A percentile compares a stretch with the other conserved stretches of the same genome.
Evolutionary conservation across 1,284 basidiomycete species (phyloP).

Genomic region (Moesziomyces parantarcticus): DNA sequence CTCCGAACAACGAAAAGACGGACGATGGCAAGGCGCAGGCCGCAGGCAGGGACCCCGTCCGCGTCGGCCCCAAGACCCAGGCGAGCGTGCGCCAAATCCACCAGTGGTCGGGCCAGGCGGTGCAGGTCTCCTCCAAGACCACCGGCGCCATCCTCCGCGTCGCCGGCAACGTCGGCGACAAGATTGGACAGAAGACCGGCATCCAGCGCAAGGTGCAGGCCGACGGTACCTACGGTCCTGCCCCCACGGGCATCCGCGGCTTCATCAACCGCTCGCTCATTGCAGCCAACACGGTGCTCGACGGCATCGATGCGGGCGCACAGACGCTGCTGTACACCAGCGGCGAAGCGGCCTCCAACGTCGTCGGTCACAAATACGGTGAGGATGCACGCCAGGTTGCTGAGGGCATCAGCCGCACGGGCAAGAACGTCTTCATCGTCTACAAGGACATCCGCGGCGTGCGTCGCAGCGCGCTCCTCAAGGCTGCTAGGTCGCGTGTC

Average conservation of each 20-base stretch:
- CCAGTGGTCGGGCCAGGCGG: conserved; percentile 43
- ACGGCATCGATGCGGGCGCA: conserved; percentile 65
- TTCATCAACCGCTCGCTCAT: conserved; percentile 64
- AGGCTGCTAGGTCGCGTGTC: conserved; percentile 54
- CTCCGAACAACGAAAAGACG: conserved; percentile 26
- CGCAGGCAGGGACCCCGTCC: conserved; percentile 24
- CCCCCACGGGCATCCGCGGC: conserved; percentile 62
- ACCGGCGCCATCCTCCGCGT: conserved; percentile 59
- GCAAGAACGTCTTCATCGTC: conserved; percentile 61
- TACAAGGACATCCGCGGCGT: conserved; percentile 67
- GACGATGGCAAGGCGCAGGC: conserved; percentile 2
- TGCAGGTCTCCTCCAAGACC: conserved; percentile 55
- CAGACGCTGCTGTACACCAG: conserved; percentile 56
- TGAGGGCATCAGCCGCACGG: conserved; percentile 53
- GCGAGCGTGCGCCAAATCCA: conserved; percentile 26
- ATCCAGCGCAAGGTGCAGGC: conserved; percentile 59
- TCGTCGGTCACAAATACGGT: conserved; percentile 67
- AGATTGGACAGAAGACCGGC: conserved; percentile 64
- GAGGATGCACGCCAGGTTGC: conserved; percentile 62
- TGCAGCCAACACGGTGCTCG: conserved; percentile 65
- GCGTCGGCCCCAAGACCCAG: conserved; percentile 31
- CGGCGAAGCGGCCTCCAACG: conserved; percentile 58
- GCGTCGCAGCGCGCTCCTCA: conserved; percentile 60
- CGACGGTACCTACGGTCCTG: conserved; percentile 32
- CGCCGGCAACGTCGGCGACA: conserved; percentile 63